Conservation (phyloP, 208 protist species). For the Trypanosoma brucei region DNA sequence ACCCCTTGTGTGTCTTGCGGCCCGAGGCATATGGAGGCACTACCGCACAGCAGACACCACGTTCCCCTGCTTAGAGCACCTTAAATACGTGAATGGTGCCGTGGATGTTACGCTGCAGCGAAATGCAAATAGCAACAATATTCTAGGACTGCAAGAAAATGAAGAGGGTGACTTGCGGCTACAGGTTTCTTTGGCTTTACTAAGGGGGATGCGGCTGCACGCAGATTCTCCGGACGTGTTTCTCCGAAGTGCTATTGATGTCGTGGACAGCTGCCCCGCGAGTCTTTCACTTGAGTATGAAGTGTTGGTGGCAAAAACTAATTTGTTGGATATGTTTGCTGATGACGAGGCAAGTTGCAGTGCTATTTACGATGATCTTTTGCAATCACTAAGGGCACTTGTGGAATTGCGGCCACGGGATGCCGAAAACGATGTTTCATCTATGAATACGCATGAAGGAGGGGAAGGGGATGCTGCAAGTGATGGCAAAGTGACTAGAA, state of each 20-base stretch:
- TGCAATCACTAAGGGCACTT: constrained; percentile 68
- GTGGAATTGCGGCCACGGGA: constrained; percentile 71
- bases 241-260: constrained; percentile 47
- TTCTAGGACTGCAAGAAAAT: constrained; percentile 28
- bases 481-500: not conserved
- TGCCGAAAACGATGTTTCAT: not conserved
- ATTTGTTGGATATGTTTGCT: constrained; percentile 54
- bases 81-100: constrained; percentile 37
- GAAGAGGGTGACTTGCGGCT: constrained; percentile 28
- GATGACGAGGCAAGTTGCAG: constrained; percentile 42
- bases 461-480: not conserved
- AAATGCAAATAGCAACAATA: constrained; percentile 65
- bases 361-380: constrained; percentile 68
- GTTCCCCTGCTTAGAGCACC: constrained; percentile 7
- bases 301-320: constrained; percentile 63
- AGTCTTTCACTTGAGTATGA: constrained; percentile 70
- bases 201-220: constrained; percentile 68
- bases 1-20: constrained; percentile 18
- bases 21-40: constrained; percentile 2
- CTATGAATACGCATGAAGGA: not conserved
- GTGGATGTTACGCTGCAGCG: constrained; percentile 67
- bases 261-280: constrained; percentile 62
- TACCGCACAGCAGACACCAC: constrained; percentile 5
- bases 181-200: constrained; percentile 31
- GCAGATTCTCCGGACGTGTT: constrained; percentile 48